Conservation (phyloP, 306 rosid genomes). For the Delonix regia region DNA sequence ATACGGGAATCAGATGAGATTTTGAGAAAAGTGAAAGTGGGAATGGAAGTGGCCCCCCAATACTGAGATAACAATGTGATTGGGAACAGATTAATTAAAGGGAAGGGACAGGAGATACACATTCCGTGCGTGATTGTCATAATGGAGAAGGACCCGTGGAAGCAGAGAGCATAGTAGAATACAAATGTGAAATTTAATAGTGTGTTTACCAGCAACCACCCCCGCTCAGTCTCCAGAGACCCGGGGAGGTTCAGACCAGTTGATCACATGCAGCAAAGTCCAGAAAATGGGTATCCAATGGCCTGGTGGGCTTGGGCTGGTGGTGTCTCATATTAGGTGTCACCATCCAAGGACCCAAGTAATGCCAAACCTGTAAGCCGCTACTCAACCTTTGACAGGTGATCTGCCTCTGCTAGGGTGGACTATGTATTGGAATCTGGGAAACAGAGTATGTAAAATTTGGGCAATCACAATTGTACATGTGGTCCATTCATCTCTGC, state of each 20-base stretch:
- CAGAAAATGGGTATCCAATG: slow-evolving; percentile 41
- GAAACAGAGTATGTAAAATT: background rate
- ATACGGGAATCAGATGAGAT: no score
- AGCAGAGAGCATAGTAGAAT: background rate
- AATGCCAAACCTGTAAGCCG: slow-evolving; percentile 34
- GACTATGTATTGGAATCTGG: background rate
- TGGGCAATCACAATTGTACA: background rate
- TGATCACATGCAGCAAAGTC: slow-evolving; percentile 32
- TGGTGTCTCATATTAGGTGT: slow-evolving; percentile 32
- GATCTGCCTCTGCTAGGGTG: background rate
- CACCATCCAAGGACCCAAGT: slow-evolving; percentile 41
- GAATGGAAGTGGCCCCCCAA: slow-evolving; percentile 31
- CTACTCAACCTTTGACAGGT: slow-evolving; percentile 21
- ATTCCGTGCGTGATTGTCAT: slow-evolving; percentile 58
- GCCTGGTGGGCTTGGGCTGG: slow-evolving; percentile 50
- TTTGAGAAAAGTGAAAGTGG: background rate
- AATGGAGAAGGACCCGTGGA: slow-evolving; percentile 39
- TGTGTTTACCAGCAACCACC: background rate
- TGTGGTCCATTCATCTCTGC: background rate
- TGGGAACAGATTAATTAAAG: slow-evolving; percentile 34
- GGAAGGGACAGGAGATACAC: slow-evolving; percentile 47
- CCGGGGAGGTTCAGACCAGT: background rate
- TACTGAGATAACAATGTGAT: slow-evolving; percentile 33
- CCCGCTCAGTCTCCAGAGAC: background rate
- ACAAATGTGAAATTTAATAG: slow-evolving; percentile 22